Base-by-base conservation (phyloP, 164 flowering plant species). In the Vitis rupestris region DNA sequence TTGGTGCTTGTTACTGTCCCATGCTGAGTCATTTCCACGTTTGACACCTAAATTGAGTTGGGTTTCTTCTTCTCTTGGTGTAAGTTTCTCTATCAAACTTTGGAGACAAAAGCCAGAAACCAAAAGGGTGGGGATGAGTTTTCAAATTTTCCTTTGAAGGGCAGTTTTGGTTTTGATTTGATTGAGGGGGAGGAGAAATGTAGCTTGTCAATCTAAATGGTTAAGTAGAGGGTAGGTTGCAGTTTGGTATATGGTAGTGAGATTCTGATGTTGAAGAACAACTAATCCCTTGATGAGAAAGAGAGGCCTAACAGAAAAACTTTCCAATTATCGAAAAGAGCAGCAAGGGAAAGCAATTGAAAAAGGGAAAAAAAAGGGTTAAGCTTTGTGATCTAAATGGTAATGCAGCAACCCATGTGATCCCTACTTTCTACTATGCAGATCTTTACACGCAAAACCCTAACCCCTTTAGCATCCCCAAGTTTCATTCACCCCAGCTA, bases 21-120 rank as follows among this genome's bases (percentile, higher is more conserved):
- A 60, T 63, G 78, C 81, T 67, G 74, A 74, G 62, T 78, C 78
- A 78, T 64, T 55, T 64, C 73, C 78, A 78, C 71, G 76, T 54
- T 19, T 53, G 57, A 27, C 60, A 53, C 51, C 63, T 23, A 15
- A n/a, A 57, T 31, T 23, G 23, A 56, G 48, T 50, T 49, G 59
- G 44, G 50, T 48, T 52, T 61, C 50, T 23, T 53, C 19, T 66
- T 66, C n/a, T n/a, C 9, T 65, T 16, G 50, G 37, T 31, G 37
- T 53, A 66, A 30, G 50, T 66, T 53, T 66, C 59, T 7, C n/a
- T 4, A 51, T 64, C 27, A 30, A 66, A 66, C 59, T 31, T 30
- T 61, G 55, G 55, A 52, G 55, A 52, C 8, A 15, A 19, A 19
- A 19, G 19, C 19, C 19, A 19, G 1, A 19, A 19, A 19, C 19